Evolutionary conservation across 164 flowering plant genomes (phyloP).

Genomic region (Chimonanthus salicifolius): DNA sequence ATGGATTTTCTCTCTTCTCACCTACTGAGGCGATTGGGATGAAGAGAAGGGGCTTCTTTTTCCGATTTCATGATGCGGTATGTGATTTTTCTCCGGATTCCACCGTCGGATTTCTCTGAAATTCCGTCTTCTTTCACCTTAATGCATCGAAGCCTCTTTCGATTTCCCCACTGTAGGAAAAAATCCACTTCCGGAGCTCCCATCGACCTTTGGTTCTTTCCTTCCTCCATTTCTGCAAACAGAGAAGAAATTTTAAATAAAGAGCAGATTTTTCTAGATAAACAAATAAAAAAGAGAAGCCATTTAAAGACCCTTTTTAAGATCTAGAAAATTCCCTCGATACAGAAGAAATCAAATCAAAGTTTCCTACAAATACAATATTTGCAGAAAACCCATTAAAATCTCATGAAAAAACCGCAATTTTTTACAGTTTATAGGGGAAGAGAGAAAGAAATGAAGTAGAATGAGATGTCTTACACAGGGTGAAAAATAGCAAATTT

Average conservation of each 20-base stretch:
- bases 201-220: conserved; percentile 15
- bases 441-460: no score
- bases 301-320: not conserved
- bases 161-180: conserved; percentile 58
- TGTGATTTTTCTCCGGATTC: conserved; percentile 25
- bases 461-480: no score
- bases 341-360: conserved; percentile 4
- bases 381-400: not conserved
- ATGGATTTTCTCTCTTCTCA: not conserved
- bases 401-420: not conserved
- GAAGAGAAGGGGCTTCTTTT: conserved; percentile 22
- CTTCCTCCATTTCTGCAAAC: conserved; percentile 27
- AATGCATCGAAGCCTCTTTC: conserved; percentile 47
- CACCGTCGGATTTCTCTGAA: conserved; percentile 22
- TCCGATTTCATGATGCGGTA: conserved; percentile 22
- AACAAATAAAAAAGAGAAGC: conserved; percentile 3
- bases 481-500: no score
- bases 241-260: not conserved
- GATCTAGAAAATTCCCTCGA: not conserved
- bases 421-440: no score
- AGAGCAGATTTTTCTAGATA: not conserved
- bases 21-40: conserved; percentile 15
- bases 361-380: conserved; percentile 14
- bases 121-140: conserved; percentile 35
- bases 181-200: conserved; percentile 39